Conservation (phyloP, 345 rosid species). For the rapeseed (Brassica napus) region DNA sequence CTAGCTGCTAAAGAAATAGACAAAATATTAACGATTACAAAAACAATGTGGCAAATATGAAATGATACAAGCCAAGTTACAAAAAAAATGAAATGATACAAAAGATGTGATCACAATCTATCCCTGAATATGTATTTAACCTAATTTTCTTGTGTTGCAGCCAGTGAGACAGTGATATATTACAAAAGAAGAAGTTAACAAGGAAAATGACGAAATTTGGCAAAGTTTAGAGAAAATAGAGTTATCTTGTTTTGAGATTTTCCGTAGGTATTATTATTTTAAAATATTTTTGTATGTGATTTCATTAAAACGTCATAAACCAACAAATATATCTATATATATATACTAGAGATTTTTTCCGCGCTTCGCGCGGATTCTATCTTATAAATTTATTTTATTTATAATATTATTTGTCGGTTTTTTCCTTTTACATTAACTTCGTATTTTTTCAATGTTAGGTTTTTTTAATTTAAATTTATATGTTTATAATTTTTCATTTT, state of each 20-base stretch:
- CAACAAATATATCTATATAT: too few species aligned
- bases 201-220: background rate
- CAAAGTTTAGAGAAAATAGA: background rate
- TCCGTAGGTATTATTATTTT: background rate
- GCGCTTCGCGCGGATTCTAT: too few species aligned
- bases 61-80: constrained; percentile 11
- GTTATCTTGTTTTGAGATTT: background rate
- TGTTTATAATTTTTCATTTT: too few species aligned
- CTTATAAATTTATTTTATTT: too few species aligned
- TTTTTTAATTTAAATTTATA: too few species aligned
- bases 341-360: too few species aligned
- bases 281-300: too few species aligned
- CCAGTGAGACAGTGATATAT: background rate
- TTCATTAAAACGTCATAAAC: too few species aligned
- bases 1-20: constrained; percentile 9
- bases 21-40: constrained; percentile 14
- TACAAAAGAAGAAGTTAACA: constrained; percentile 29
- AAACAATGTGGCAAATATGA: constrained; percentile 25
- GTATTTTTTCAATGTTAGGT: too few species aligned
- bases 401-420: too few species aligned
- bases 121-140: background rate
- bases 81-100: constrained; percentile 1
- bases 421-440: too few species aligned
- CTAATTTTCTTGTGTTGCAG: constrained; percentile 1
- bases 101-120: background rate